Evolutionary conservation across 768 basidiomycete genomes (phyloP).

Genomic region (Rhizopogon vinicolor): DNA sequence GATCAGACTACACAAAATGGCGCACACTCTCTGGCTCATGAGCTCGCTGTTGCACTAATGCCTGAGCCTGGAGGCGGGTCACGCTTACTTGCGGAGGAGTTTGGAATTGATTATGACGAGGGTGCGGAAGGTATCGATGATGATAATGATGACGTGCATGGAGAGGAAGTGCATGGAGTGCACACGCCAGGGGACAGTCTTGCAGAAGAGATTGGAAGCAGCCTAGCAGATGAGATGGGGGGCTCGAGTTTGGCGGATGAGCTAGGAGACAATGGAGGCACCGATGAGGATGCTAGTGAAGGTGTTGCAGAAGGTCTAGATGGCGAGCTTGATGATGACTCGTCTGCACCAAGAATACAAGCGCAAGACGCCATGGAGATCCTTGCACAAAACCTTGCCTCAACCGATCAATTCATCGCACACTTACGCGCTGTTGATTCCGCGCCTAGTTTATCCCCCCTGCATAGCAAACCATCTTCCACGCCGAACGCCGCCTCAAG

Average conservation of each 20-base stretch:
- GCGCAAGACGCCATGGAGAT: constrained; percentile 64
- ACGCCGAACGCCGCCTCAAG: constrained; percentile 4
- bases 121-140: constrained; percentile 80
- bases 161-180: constrained; percentile 24
- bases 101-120: constrained; percentile 87
- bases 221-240: constrained; percentile 15
- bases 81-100: constrained; percentile 79
- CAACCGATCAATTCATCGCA: constrained; percentile 71
- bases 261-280: constrained; percentile 7
- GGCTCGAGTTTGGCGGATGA: constrained; percentile 39
- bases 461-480: constrained; percentile 31
- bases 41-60: constrained; percentile 83
- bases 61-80: constrained; percentile 74
- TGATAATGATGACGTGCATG: constrained; percentile 23
- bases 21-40: constrained; percentile 74
- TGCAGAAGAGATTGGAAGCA: constrained; percentile 19
- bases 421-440: constrained; percentile 69
- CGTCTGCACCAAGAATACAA: constrained; percentile 14
- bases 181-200: constrained; percentile 13
- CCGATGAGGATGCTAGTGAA: constrained; percentile 8
- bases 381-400: constrained; percentile 68
- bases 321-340: constrained; percentile 24
- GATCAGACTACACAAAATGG: constrained; percentile 27
- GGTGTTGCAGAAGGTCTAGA: constrained; percentile 12
- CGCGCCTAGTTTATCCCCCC: constrained; percentile 33